Evolutionary conservation across 768 basidiomycete species (phyloP).

Genomic region (Phlegmacium glaucopus): DNA sequence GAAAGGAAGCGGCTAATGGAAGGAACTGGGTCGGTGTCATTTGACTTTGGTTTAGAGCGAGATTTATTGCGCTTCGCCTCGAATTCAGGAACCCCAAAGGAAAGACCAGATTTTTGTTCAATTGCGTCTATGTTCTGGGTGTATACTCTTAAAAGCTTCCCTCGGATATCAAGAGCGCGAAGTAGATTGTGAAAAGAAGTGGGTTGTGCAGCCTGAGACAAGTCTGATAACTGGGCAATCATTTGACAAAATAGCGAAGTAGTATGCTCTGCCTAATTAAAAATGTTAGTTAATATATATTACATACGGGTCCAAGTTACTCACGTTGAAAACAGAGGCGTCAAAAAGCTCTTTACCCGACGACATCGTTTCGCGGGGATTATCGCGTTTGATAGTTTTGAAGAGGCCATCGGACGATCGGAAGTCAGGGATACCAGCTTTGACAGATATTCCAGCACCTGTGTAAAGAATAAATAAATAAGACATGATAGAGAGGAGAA

Average conservation of each 20-base stretch:
- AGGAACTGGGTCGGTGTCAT: constrained; percentile 13
- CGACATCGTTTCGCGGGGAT: constrained; percentile 65
- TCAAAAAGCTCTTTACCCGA: constrained; percentile 90
- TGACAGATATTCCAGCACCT: constrained; percentile 90
- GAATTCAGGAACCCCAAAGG: constrained; percentile 78
- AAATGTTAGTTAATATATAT: not conserved
- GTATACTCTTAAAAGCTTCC: constrained; percentile 80
- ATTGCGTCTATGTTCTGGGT: constrained; percentile 94
- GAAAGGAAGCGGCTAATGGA: constrained; percentile 38
- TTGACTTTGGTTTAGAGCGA: constrained; percentile 41
- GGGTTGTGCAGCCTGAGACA: constrained; percentile 70
- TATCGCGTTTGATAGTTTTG: constrained; percentile 70
- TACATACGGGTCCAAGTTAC: constrained; percentile 17
- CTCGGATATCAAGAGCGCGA: constrained; percentile 69
- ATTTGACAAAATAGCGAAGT: constrained; percentile 83
- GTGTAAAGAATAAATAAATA: constrained; percentile 1
- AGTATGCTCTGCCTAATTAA: constrained; percentile 61
- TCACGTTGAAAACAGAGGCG: constrained; percentile 84
- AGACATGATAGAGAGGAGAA: constrained; percentile 6
- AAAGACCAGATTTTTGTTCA: constrained; percentile 82
- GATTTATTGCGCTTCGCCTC: constrained; percentile 53
- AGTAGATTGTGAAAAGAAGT: constrained; percentile 81
- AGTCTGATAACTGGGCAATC: constrained; percentile 78
- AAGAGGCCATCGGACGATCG: constrained; percentile 80
- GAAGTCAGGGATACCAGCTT: constrained; percentile 89